Base-by-base conservation (phyloP, 106 monocot genomes). In the Dendrobium chrysotoxum region DNA sequence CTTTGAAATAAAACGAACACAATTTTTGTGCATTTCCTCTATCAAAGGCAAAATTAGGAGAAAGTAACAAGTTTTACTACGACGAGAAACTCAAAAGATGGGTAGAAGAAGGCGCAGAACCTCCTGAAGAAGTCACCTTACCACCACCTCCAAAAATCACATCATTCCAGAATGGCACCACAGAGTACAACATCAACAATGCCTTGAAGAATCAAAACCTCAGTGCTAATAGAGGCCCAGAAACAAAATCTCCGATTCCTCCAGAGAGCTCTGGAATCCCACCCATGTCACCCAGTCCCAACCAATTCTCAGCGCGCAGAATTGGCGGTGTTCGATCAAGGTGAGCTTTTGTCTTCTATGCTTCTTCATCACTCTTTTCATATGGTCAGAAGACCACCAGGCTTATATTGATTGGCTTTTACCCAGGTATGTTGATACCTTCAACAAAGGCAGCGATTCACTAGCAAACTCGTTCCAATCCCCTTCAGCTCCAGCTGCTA, bases 51-150 rank as follows among this genome's bases (percentile, higher is more conserved):
- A 96, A 92, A 79, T 77, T 96, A 71, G 93, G 96, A 53, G 90
- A 94, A 77, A 79, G 73, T 4, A 96, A 96, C 83, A 96, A 89
- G 78, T 96, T 96, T 70, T 96, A 94, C 82, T 96, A 96, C 72
- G 92, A 96, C 68, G 96, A 96, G 66, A 93, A 96, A 54, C 87
- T 96, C 55, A 96, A 96, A 80, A 87, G 87, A 84, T 96, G 96
- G 96, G 89, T 96, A 5, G 96, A 96, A 74, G 92, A 96, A 83
- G 96, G 96, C 40, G 85, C 82, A 35, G 90, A 85, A 61, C 77
- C 85, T 20, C 84, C 90, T 61, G 90, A 85, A 77, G 86, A 88
- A 68, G 57, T 82, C 65, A 80, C 88, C 17, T 86, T 85, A 40
- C 84, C 88, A 16, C 90, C 96, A 21, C 96, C 96, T 47, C 93